Conservation (phyloP, 1,284 basidiomycete species). For the Calocybe gambosa region DNA sequence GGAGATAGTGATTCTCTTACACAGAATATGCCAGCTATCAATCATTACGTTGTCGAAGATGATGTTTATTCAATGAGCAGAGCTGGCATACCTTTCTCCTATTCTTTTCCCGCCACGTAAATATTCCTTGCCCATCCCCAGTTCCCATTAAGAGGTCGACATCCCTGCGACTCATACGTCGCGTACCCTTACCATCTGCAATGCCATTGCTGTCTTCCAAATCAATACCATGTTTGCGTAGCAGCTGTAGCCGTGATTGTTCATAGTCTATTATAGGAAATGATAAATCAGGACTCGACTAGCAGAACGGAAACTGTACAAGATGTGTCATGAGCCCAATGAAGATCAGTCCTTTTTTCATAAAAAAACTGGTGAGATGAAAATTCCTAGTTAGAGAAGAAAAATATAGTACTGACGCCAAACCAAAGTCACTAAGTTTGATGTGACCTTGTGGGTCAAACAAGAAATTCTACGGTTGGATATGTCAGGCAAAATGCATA, state of each 20-base stretch:
- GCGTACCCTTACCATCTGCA: constrained; percentile 61
- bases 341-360: constrained; percentile 64
- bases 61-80: neutral
- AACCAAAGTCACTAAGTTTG: constrained; percentile 91
- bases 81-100: constrained; percentile 64
- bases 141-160: constrained; percentile 77
- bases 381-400: constrained; percentile 13
- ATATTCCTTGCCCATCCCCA: constrained; percentile 70
- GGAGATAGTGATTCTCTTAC: constrained; percentile 37
- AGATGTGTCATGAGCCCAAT: constrained; percentile 89
- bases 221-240: constrained; percentile 93
- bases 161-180: constrained; percentile 71
- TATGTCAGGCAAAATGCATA: neutral
- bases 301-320: constrained; percentile 41
- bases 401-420: constrained; percentile 61
- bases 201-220: constrained; percentile 73
- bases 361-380: constrained; percentile 10
- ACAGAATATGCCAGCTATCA: constrained; percentile 86
- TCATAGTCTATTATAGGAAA: constrained; percentile 82
- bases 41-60: constrained; percentile 17
- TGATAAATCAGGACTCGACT: constrained; percentile 8
- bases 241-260: constrained; percentile 82
- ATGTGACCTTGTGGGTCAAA: constrained; percentile 93
- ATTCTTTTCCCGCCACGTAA: constrained; percentile 94
- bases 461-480: constrained; percentile 75